phyloP scores from a whole-genome alignment of 1,284 basidiomycete species.

The Cryptococcus neoformans region DNA sequence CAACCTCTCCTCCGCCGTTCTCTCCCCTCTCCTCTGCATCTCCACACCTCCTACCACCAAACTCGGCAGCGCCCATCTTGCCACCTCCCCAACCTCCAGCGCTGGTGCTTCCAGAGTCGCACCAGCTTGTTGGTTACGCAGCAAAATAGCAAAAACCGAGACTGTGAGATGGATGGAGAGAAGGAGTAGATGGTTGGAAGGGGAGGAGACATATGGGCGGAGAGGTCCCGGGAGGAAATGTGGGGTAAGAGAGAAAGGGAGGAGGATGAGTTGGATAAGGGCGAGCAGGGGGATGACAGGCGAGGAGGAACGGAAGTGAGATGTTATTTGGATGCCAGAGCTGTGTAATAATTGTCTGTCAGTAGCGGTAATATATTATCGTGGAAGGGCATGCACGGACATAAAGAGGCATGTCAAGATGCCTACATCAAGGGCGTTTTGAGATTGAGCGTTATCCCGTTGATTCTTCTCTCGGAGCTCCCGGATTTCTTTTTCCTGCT shows the following conservation, averaged over 20 bases:
- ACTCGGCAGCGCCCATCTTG: conserved; percentile 31
- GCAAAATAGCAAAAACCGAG: conserved; percentile 5
- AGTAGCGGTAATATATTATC: background rate
- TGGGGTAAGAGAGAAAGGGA: conserved; percentile 35
- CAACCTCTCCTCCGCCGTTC: conserved; percentile 21
- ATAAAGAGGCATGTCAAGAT: conserved; percentile 26
- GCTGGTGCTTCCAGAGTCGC: background rate
- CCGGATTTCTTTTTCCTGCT: conserved; percentile 37
- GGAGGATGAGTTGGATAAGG: conserved; percentile 22
- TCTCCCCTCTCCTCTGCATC: conserved; percentile 31
- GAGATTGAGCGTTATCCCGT: conserved; percentile 20
- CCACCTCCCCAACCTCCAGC: conserved; percentile 18
- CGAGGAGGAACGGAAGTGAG: conserved; percentile 2
- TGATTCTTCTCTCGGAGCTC: conserved; percentile 23
- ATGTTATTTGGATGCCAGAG: conserved; percentile 12
- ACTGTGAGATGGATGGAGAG: conserved; percentile 16
- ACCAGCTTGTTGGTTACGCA: conserved; percentile 1
- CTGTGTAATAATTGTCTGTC: conserved; percentile 2
- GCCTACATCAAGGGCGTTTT: conserved; percentile 30
- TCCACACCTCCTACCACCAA: conserved; percentile 30
- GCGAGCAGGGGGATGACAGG: conserved; percentile 13
- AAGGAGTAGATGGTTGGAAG: conserved; percentile 21
- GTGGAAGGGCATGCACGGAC: conserved; percentile 19
- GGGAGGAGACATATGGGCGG: conserved; percentile 14
- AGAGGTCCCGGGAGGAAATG: conserved; percentile 14